phyloP scores from a whole-genome alignment of 352 stramenopile species.

The Pythium grandisporangium region DNA sequence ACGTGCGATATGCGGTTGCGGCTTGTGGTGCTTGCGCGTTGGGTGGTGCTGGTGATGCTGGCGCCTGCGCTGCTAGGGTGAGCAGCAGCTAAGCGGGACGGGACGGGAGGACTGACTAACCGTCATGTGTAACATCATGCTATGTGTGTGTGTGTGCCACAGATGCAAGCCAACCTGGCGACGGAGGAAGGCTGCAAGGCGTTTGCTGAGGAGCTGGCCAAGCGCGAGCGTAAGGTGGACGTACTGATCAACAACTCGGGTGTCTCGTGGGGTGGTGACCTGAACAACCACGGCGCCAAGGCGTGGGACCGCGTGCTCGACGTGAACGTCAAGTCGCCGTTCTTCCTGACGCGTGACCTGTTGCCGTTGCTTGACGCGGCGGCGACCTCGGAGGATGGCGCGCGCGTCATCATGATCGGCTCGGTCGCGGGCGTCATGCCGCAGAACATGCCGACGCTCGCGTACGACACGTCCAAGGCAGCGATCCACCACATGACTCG shows the following conservation, averaged over 20 bases:
- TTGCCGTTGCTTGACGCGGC: conserved; percentile 84
- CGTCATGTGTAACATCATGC: not conserved
- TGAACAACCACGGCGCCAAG: conserved; percentile 24
- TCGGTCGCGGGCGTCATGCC: conserved; percentile 70
- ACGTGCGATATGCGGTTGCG: no score
- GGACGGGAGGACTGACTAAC: not conserved
- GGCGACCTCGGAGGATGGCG: conserved; percentile 25
- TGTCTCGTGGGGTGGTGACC: conserved; percentile 34
- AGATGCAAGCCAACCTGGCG: conserved; percentile 72
- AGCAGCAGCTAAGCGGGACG: not conserved
- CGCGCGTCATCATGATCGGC: conserved; percentile 70
- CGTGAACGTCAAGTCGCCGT: conserved; percentile 93
- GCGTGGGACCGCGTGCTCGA: conserved; percentile 88
- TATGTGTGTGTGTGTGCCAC: not conserved
- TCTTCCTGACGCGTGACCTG: conserved; percentile 88
- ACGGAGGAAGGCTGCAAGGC: conserved; percentile 71
- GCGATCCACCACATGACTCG: conserved; percentile 92
- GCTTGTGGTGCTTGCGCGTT: no score
- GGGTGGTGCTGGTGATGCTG: no score
- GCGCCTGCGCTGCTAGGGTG: not conserved
- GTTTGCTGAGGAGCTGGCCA: conserved; percentile 72
- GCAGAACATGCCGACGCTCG: conserved; percentile 84
- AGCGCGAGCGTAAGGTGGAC: conserved; percentile 69
- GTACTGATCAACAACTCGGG: conserved; percentile 95
- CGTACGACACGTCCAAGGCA: conserved; percentile 95